A percentile compares a stretch with the other conserved stretches of the same genome.
These are phyloP conservation scores for Colletotrichum zoysiae DNA, from an alignment of 2,329 filamentous ascomycete species.

Conservation along the genomic window DNA sequence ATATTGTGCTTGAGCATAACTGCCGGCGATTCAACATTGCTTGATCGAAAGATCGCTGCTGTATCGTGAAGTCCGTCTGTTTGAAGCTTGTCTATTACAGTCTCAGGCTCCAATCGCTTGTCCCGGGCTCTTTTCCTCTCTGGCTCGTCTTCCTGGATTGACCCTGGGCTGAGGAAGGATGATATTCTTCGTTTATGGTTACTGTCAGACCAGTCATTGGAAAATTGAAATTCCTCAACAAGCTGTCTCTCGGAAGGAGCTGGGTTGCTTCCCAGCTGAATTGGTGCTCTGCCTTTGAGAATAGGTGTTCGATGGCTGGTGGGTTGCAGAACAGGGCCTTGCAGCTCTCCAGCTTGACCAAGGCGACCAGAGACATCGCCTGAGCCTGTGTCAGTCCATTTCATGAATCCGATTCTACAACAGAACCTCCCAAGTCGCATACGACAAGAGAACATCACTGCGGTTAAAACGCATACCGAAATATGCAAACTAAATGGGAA, in stretches of 20 bases:
- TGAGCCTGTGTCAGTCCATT: neutral
- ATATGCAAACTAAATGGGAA: neutral
- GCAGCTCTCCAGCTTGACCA: neutral
- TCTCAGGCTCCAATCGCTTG: neutral
- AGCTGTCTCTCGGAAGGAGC: conserved; percentile 5
- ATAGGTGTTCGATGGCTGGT: neutral
- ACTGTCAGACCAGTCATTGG: neutral
- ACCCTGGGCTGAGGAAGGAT: conserved; percentile 5
- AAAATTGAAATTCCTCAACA: neutral
- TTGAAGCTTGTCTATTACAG: neutral
- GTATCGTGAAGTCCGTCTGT: no score
- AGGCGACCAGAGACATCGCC: neutral
- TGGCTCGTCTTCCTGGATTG: neutral
- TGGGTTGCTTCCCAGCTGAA: neutral
- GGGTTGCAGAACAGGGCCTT: neutral
- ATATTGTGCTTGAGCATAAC: conserved; percentile 8
- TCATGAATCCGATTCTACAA: neutral
- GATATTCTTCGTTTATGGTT: conserved; percentile 10
- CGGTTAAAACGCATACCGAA: neutral
- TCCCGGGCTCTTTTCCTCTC: conserved; percentile 16
- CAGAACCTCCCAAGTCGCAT: neutral
- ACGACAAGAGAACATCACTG: no score
- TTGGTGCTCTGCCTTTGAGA: conserved; percentile 9
- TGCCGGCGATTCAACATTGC: neutral
- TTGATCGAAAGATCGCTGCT: neutral